These are phyloP conservation scores for Mychonastes homosphaera DNA, from an alignment of 139 green algal species.

Conservation along the genomic window DNA sequence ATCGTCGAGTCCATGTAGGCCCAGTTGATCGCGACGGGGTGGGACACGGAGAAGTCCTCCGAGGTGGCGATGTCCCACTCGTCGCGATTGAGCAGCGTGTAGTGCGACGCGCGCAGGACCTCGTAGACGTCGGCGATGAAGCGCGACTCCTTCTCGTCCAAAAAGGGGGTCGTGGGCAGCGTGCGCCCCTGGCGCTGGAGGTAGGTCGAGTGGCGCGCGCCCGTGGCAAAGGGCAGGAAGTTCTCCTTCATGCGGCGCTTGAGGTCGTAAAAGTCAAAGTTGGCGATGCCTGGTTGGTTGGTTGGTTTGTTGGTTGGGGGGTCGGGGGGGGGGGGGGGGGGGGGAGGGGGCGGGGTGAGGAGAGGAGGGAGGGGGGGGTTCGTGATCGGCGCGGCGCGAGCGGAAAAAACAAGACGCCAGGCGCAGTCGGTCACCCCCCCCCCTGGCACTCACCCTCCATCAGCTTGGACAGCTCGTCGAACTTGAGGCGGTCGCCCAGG, in stretches of 20 bases:
- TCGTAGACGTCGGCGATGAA: slow-evolving; percentile 45
- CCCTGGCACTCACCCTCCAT: slow-evolving; percentile 13
- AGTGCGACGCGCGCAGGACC: slow-evolving; percentile 50
- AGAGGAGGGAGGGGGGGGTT: too few species aligned
- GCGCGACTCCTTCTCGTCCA: slow-evolving; percentile 38
- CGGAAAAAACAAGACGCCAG: too few species aligned
- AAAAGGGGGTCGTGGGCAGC: slow-evolving; percentile 6
- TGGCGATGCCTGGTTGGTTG: too few species aligned
- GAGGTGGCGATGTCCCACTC: slow-evolving; percentile 48
- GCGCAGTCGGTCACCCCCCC: too few species aligned
- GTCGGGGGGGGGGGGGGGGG: too few species aligned
- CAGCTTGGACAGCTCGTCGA: slow-evolving; percentile 23
- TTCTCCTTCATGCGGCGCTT: slow-evolving; percentile 21
- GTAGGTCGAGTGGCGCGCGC: slow-evolving; percentile 17
- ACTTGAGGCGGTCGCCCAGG: slow-evolving; percentile 5
- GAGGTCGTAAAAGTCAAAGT: slow-evolving; percentile 29
- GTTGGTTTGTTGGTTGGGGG: too few species aligned
- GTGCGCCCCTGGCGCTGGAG: slow-evolving; percentile 12
- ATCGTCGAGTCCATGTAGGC: slow-evolving; percentile 41
- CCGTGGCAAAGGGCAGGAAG: slow-evolving; percentile 27
- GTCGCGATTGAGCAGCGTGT: slow-evolving; percentile 34
- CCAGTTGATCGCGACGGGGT: slow-evolving; percentile 51
- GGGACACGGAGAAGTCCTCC: slow-evolving; percentile 56
- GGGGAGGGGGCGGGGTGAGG: too few species aligned
- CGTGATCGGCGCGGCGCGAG: too few species aligned